Conservation (phyloP, 768 basidiomycete species). For the Collybiopsis confluens region DNA sequence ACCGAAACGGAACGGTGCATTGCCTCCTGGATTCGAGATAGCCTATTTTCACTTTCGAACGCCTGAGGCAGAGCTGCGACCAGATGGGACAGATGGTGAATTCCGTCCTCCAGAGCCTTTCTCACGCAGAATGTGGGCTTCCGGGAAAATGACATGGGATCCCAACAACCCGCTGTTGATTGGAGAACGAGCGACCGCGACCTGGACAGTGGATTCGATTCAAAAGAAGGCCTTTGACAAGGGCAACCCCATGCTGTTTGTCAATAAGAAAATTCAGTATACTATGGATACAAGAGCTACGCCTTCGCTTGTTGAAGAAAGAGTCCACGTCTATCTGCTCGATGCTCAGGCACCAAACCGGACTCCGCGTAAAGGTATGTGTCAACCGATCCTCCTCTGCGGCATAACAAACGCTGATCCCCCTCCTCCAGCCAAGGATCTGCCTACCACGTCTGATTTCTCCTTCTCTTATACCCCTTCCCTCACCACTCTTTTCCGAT, state of each 20-base stretch:
- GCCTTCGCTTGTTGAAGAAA: conserved; percentile 56
- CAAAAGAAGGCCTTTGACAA: conserved; percentile 64
- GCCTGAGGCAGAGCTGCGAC: conserved; percentile 50
- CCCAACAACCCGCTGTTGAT: conserved; percentile 40
- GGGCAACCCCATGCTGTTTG: conserved; percentile 68
- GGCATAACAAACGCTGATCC: neutral
- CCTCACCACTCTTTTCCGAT: conserved; percentile 74
- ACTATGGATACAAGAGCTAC: conserved; percentile 36
- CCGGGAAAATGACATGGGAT: conserved; percentile 66
- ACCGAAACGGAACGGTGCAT: conserved; percentile 36
- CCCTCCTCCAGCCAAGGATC: conserved; percentile 40
- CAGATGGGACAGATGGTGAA: conserved; percentile 71
- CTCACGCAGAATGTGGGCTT: conserved; percentile 79
- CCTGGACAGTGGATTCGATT: conserved; percentile 44
- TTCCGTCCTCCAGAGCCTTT: conserved; percentile 73
- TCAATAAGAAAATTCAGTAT: conserved; percentile 59
- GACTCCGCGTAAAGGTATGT: conserved; percentile 40
- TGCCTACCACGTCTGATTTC: conserved; percentile 50
- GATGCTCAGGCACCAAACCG: conserved; percentile 24
- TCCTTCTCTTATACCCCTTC: conserved; percentile 65
- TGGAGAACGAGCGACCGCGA: conserved; percentile 48
- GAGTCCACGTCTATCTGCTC: conserved; percentile 63
- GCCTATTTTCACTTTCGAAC: conserved; percentile 69
- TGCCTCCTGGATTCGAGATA: conserved; percentile 66
- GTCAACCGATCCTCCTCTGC: conserved; percentile 3